Evolutionary conservation across 164 flowering plant genomes (phyloP).

Genomic region (Cinnamomum chago): DNA sequence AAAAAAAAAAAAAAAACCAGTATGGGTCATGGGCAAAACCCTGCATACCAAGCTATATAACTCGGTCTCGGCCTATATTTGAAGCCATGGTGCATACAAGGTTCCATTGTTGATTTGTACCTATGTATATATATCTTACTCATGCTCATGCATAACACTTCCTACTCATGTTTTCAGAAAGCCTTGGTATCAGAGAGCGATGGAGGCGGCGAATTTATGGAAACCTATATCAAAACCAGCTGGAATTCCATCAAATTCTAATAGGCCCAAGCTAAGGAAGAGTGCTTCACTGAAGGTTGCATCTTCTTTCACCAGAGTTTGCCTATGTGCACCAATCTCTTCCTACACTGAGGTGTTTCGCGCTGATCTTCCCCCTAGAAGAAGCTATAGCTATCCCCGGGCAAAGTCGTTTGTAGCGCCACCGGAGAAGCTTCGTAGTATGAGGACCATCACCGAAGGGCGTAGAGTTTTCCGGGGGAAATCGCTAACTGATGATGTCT

Average conservation of each 20-base stretch:
- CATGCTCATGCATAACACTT: background rate
- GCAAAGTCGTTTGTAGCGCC: conserved; percentile 28
- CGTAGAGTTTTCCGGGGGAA: conserved; percentile 73
- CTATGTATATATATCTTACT: no score
- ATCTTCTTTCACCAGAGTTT: conserved; percentile 71
- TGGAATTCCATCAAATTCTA: conserved; percentile 22
- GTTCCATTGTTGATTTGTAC: no score
- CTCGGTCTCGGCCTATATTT: no score
- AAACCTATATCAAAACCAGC: conserved; percentile 40
- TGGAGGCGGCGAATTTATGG: conserved; percentile 64
- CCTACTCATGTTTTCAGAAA: conserved; percentile 41
- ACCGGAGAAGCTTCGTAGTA: conserved; percentile 22
- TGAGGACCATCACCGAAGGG: conserved; percentile 45
- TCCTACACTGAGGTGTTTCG: conserved; percentile 78
- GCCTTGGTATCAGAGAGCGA: conserved; percentile 90
- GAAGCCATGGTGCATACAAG: no score
- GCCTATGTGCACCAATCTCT: conserved; percentile 86
- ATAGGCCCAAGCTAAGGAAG: conserved; percentile 48
- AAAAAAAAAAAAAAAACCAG: no score
- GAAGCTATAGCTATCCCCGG: conserved; percentile 73
- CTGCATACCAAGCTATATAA: no score
- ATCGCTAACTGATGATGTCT: conserved; percentile 73
- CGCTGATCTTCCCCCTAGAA: conserved; percentile 62
- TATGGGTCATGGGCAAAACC: no score
- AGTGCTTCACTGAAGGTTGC: conserved; percentile 76